Evolutionary conservation across 257 asterid genomes (phyloP), one percentile per base, ranked within the genome.

Genomic region (Nicotiana tomentosiformis): DNA sequence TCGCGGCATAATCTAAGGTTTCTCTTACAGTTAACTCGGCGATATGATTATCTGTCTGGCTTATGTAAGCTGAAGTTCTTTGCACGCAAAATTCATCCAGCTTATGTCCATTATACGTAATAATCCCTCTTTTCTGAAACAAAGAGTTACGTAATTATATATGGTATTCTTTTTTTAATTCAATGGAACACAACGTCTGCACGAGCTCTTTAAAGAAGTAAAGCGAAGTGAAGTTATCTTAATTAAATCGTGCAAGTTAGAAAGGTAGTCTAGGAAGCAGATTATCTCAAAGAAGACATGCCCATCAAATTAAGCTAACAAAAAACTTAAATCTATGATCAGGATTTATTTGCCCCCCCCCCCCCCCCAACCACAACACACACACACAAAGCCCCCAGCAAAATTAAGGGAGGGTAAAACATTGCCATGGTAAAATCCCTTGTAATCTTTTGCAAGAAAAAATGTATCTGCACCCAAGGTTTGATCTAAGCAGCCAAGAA

Each of bases 1-100:
- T 83, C 76, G 98, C 98, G n/a, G 97, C 98, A 84, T 91, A 94
- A 86, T 94, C 98, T 30, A 94, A 82, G 53, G 97, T 94, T 88
- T 94, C 98, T 87, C 98, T 87, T n/a, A 94, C 98, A 49, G 98
- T 94, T 83, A 94, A 85, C 91, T 94, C 98, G 1, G 97, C 97
- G 23, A 94, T 90, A 91, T 94, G 96, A 86, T 90, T 91, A 88
- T 94, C 98, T 65, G 97, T 94, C 91, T 92, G 98, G 87, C 98
- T 85, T 57, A 91, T 91, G 83, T 94, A 94, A 76, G 98, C 98
- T 64, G 96, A 89, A 80, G 95, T 90, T 84, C 98, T 90, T 87
- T 89, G 93, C 82, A 92, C 94, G 78, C 86, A 88, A 87, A 94
- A 94, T 26, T 90, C 95, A 70, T 91, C 87, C 77, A 92, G 90